phyloP scores from a whole-genome alignment of 352 stramenopile species.

The Phytophthora fragariaefolia region DNA sequence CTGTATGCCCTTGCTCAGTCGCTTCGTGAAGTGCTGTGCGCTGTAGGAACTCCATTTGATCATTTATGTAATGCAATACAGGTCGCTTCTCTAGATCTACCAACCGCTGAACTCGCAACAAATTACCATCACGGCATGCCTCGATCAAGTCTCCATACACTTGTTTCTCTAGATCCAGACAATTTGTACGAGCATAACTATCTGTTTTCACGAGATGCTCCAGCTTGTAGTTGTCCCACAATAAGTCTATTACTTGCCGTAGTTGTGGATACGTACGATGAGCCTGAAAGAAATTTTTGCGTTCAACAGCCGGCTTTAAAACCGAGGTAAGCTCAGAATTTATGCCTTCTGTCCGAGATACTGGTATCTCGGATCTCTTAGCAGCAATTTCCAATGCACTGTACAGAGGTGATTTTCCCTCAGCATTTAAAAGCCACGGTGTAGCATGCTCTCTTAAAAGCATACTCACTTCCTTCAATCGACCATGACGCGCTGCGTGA shows the following conservation, averaged over 20 bases:
- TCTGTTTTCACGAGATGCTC: conserved; percentile 39
- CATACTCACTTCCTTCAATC: conserved; percentile 60
- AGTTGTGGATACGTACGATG: conserved; percentile 54
- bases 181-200: conserved; percentile 42
- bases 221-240: conserved; percentile 60
- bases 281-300: conserved; percentile 48
- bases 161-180: conserved; percentile 54
- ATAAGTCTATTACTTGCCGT: conserved; percentile 69
- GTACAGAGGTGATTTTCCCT: conserved; percentile 63
- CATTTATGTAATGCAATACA: conserved; percentile 57
- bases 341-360: neutral
- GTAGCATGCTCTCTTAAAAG: conserved; percentile 52
- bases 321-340: conserved; percentile 2
- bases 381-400: conserved; percentile 57
- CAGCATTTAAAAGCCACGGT: conserved; percentile 49
- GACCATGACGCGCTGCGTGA: conserved; percentile 51
- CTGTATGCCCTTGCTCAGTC: conserved; percentile 61
- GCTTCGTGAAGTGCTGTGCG: conserved; percentile 67
- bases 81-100: conserved; percentile 67
- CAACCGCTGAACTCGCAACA: conserved; percentile 58
- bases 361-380: neutral
- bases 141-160: conserved; percentile 65
- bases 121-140: conserved; percentile 59
- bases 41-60: conserved; percentile 43
- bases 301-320: conserved; percentile 10